Evolutionary conservation across 2,329 filamentous ascomycete species (phyloP).

Genomic region (Ophiocordyceps robertsii): DNA sequence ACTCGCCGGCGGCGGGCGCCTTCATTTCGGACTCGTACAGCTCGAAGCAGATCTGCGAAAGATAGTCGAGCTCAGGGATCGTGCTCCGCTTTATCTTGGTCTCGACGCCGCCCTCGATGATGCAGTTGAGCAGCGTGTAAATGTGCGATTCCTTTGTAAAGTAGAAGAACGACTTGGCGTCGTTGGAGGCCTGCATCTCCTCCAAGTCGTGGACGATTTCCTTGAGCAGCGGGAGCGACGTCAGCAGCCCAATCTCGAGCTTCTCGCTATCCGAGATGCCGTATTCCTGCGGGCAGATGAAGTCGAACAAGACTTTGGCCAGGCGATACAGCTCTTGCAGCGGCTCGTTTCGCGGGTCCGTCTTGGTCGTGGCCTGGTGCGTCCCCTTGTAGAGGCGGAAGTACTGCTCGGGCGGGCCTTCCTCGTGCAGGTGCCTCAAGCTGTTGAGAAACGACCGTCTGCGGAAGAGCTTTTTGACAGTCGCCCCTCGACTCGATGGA

Average conservation of each 20-base stretch:
- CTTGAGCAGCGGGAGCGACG: slow-evolving; percentile 82
- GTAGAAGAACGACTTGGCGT: slow-evolving; percentile 94
- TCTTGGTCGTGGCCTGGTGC: slow-evolving; percentile 53
- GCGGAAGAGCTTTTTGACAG: slow-evolving; percentile 38
- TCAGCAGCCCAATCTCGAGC: slow-evolving; percentile 93
- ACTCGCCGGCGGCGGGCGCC: slow-evolving; percentile 22
- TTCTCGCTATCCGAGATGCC: slow-evolving; percentile 93
- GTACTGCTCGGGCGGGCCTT: slow-evolving; percentile 56
- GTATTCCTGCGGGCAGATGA: slow-evolving; percentile 96
- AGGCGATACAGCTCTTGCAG: slow-evolving; percentile 86
- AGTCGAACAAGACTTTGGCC: slow-evolving; percentile 92
- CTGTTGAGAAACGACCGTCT: slow-evolving; percentile 46
- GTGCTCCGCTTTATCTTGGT: slow-evolving; percentile 93
- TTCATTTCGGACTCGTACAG: slow-evolving; percentile 88
- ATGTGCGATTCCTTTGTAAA: slow-evolving; percentile 99
- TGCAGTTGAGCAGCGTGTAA: slow-evolving; percentile 95
- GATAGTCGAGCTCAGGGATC: slow-evolving; percentile 93
- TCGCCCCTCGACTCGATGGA: slow-evolving; percentile 18
- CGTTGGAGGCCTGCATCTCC: slow-evolving; percentile 88
- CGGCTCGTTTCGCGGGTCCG: slow-evolving; percentile 74
- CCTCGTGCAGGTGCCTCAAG: slow-evolving; percentile 34
- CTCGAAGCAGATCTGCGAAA: slow-evolving; percentile 96
- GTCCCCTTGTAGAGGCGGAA: slow-evolving; percentile 82
- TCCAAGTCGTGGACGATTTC: slow-evolving; percentile 96
- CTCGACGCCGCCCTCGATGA: slow-evolving; percentile 89